phyloP scores from a whole-genome alignment of 192 early-diverging fungal species.

The Allomyces arbusculus region DNA sequence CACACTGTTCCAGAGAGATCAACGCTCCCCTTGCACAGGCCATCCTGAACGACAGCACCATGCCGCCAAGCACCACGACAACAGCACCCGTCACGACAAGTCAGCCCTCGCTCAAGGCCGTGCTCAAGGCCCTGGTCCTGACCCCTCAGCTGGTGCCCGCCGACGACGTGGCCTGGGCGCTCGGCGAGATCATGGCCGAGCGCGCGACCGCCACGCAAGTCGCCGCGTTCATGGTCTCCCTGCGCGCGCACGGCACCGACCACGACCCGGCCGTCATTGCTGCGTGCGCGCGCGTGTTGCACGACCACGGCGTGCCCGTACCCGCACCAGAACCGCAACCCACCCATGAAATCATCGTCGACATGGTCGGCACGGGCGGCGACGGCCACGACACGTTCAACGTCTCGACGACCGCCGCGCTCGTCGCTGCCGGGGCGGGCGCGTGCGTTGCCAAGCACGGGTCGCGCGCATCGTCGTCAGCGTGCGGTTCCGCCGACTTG shows the following conservation, averaged over 20 bases:
- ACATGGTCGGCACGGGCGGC: conserved; percentile 97
- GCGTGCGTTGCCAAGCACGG: conserved; percentile 85
- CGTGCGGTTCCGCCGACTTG: conserved; percentile 82
- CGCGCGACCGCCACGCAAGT: conserved; percentile 65
- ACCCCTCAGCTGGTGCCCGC: conserved; percentile 38
- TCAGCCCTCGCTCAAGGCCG: conserved; percentile 13
- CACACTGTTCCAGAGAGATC: too few relatives aligned
- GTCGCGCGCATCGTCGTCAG: conserved; percentile 75
- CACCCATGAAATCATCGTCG: conserved; percentile 33
- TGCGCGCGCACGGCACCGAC: conserved; percentile 52
- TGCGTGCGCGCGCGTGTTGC: conserved; percentile 52
- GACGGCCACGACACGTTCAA: conserved; percentile 97
- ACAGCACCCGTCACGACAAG: neutral
- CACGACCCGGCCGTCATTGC: conserved; percentile 55
- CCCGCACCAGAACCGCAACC: conserved; percentile 17
- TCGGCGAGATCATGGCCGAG: conserved; percentile 56
- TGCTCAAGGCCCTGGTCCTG: conserved; percentile 44
- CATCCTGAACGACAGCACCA: neutral
- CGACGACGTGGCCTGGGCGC: conserved; percentile 30
- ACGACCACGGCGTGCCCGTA: conserved; percentile 39
- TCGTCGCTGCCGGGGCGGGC: conserved; percentile 83
- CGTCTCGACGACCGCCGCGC: conserved; percentile 74
- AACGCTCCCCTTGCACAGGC: too few relatives aligned
- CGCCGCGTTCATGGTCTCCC: conserved; percentile 61
- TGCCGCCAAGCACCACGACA: conserved; percentile 1